phyloP scores from a whole-genome alignment of 2,329 filamentous ascomycete species.

The Blastomyces silverae region DNA sequence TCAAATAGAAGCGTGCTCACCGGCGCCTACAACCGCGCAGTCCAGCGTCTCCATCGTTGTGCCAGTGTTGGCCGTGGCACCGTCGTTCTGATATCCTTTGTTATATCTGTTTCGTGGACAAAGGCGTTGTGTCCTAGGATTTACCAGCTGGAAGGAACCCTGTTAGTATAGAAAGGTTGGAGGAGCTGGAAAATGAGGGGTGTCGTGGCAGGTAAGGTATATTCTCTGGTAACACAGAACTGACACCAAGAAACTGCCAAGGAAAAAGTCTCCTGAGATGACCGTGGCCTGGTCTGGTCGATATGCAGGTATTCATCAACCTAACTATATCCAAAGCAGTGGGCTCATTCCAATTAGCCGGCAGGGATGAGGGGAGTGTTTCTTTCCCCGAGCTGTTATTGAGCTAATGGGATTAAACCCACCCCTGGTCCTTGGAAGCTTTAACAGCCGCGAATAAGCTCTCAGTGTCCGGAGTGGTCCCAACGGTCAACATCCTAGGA shows the following conservation, averaged over 20 bases:
- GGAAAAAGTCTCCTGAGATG: background rate
- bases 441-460: background rate
- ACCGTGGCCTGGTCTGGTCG: background rate
- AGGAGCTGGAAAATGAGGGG: background rate
- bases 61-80: background rate
- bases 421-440: background rate
- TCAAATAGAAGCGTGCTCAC: conserved; percentile 3
- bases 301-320: background rate
- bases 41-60: conserved; percentile 11
- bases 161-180: background rate
- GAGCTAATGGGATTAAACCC: background rate
- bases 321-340: background rate
- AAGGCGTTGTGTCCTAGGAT: background rate
- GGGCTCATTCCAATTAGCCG: background rate
- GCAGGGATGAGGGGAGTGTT: background rate
- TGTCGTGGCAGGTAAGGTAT: background rate
- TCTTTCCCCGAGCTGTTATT: background rate
- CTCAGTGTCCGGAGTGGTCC: background rate
- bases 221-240: background rate
- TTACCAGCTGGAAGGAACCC: background rate
- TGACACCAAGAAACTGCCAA: background rate
- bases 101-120: background rate
- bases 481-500: background rate
- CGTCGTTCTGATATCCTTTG: background rate
- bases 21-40: conserved; percentile 16